A percentile compares a stretch with the other conserved stretches of the same genome.
Conservation (phyloP, 1,284 basidiomycete species). For the Volvariella volvacea region DNA sequence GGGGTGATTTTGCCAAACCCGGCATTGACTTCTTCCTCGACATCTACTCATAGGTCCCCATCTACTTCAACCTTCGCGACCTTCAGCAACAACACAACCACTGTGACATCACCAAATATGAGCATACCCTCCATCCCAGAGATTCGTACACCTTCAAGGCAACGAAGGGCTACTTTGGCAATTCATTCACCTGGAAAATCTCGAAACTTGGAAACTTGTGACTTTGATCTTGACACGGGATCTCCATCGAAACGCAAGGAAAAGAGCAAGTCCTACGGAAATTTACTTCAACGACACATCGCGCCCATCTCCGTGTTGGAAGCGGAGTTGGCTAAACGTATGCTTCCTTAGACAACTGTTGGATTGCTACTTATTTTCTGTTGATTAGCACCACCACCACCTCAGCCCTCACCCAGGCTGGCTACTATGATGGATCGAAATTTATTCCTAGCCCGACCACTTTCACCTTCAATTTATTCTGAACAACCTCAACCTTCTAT, state of each 20-base stretch:
- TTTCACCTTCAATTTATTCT: constrained; percentile 17
- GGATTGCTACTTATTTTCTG: too few relatives aligned
- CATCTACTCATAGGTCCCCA: constrained; percentile 16
- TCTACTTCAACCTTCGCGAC: constrained; percentile 2
- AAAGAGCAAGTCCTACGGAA: constrained; percentile 58
- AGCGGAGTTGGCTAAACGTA: constrained; percentile 53
- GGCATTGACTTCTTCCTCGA: constrained; percentile 18
- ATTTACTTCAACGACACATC: constrained; percentile 56
- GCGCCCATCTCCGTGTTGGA: constrained; percentile 55
- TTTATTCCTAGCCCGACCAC: constrained; percentile 50
- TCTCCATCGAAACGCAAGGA: constrained; percentile 60
- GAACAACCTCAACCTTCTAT: neutral
- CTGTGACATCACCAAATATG: constrained; percentile 9
- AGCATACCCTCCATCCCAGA: constrained; percentile 19
- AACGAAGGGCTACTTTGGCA: constrained; percentile 60
- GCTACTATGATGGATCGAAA: constrained; percentile 59
- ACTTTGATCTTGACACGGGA: constrained; percentile 25
- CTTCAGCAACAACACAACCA: constrained; percentile 1
- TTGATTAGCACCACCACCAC: constrained; percentile 18
- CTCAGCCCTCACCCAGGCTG: constrained; percentile 43
- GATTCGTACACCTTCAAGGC: constrained; percentile 43
- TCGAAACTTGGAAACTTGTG: constrained; percentile 23
- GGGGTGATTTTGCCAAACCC: constrained; percentile 24
- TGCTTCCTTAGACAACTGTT: constrained; percentile 18
- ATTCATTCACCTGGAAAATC: constrained; percentile 39